A percentile compares a stretch with the other conserved stretches of the same genome.
Conservation (phyloP, 2,329 filamentous ascomycete genomes). For the Zasmidium angulare region DNA sequence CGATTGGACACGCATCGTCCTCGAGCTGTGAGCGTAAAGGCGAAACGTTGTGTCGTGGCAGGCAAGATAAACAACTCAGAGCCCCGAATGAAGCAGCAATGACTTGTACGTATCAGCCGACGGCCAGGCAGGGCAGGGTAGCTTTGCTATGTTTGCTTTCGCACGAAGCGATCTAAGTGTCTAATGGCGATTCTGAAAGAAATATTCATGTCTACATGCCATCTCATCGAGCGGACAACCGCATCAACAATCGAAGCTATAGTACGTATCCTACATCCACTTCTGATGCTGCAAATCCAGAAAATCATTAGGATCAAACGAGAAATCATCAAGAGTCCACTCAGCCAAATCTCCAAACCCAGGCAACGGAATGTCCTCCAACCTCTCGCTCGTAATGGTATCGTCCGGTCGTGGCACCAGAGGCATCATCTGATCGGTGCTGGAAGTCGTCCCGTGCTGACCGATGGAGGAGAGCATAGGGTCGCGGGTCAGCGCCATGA, state of each 20-base stretch:
- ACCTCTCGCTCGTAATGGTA: neutral
- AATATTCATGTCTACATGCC: too few relatives aligned
- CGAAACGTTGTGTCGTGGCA: too few relatives aligned
- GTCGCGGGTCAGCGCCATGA: neutral
- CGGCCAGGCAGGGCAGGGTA: too few relatives aligned
- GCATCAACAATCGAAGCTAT: neutral
- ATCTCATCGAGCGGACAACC: too few relatives aligned
- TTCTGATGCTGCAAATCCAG: neutral
- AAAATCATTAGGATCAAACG: neutral
- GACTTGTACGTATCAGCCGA: too few relatives aligned
- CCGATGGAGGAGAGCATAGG: neutral
- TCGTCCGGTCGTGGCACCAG: neutral
- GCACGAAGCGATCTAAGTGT: too few relatives aligned
- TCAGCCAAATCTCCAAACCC: neutral
- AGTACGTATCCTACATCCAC: neutral
- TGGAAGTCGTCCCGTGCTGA: neutral
- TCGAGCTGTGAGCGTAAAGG: too few relatives aligned
- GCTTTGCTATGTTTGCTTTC: too few relatives aligned
- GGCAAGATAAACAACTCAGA: too few relatives aligned
- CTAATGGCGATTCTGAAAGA: too few relatives aligned
- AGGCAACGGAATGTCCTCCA: neutral
- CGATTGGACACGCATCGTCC: too few relatives aligned
- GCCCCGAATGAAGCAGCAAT: too few relatives aligned
- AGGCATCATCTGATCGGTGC: neutral
- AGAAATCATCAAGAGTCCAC: neutral